phyloP scores from a whole-genome alignment of 768 basidiomycete species.

The Amanita jacksonii region DNA sequence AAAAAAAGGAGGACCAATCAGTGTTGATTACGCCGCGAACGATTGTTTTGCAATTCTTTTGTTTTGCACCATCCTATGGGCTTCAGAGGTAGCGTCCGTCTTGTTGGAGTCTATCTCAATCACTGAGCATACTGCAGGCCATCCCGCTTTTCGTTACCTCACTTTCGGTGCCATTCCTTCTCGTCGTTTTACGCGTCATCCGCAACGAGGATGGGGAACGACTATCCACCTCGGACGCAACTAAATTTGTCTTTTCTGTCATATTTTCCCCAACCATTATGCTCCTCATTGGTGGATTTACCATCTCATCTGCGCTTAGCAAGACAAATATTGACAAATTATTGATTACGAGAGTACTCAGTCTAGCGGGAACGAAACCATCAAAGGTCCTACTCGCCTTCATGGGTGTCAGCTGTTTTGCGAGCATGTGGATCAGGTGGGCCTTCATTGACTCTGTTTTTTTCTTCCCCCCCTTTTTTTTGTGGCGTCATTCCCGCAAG shows the following conservation, averaged over 20 bases:
- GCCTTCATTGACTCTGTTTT: constrained; percentile 8
- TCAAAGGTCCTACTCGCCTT: constrained; percentile 83
- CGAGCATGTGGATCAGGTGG: constrained; percentile 98
- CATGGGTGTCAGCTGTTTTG: constrained; percentile 96
- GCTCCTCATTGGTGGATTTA: constrained; percentile 96
- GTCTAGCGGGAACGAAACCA: constrained; percentile 83
- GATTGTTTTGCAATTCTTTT: constrained; percentile 84
- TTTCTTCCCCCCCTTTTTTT: background rate
- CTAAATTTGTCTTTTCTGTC: constrained; percentile 73
- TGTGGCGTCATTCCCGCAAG: no score
- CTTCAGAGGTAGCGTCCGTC: constrained; percentile 65
- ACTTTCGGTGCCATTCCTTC: constrained; percentile 60
- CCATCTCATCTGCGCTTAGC: constrained; percentile 90
- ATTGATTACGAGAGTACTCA: constrained; percentile 82
- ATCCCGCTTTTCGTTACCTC: constrained; percentile 98
- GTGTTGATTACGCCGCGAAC: no score
- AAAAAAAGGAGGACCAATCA: no score
- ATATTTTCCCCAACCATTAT: constrained; percentile 99
- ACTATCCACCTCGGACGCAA: background rate
- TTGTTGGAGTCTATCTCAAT: background rate
- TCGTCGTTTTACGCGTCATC: no score
- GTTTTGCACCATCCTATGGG: constrained; percentile 93
- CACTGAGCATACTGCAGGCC: constrained; percentile 39
- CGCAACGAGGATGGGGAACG: no score
- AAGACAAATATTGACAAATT: constrained; percentile 94